Evolutionary conservation across 441 rosid genomes (phyloP).

Genomic region (Euphorbia celastroides): DNA sequence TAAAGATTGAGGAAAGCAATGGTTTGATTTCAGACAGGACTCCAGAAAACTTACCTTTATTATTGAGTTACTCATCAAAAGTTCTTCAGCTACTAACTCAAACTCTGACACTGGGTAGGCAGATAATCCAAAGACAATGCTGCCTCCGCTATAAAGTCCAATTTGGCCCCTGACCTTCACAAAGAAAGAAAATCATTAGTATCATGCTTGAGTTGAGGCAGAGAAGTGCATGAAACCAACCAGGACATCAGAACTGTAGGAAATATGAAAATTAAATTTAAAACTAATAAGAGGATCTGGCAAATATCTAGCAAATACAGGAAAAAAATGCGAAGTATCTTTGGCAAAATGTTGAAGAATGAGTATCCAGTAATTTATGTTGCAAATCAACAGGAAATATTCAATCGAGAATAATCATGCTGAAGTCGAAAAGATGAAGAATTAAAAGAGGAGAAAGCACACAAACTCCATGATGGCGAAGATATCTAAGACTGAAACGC

Average conservation of each 20-base stretch:
- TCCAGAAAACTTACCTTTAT: constrained; percentile 63
- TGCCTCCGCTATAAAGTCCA: constrained; percentile 78
- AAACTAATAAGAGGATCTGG: background rate
- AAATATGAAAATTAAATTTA: background rate
- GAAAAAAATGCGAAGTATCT: background rate
- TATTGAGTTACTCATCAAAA: constrained; percentile 92
- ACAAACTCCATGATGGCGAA: background rate
- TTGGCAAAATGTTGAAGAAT: background rate
- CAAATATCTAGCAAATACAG: background rate
- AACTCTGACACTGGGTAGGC: constrained; percentile 93
- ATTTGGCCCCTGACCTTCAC: constrained; percentile 96
- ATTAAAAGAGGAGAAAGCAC: background rate
- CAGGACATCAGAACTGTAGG: constrained; percentile 2
- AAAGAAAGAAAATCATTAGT: constrained; percentile 21
- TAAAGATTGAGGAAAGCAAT: background rate
- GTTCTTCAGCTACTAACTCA: constrained; percentile 99
- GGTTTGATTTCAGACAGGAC: background rate
- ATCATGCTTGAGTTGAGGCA: constrained; percentile 16
- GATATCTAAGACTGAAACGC: constrained; percentile 1
- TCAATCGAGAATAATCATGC: background rate
- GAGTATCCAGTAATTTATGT: background rate
- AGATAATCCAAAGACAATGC: constrained; percentile 85
- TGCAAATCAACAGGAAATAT: constrained; percentile 6
- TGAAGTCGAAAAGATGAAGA: constrained; percentile 1
- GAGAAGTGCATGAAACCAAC: constrained; percentile 16